phyloP scores from a whole-genome alignment of 371 early-diverging fungal genomes.

The Paraphysoderma sedebokerense region DNA sequence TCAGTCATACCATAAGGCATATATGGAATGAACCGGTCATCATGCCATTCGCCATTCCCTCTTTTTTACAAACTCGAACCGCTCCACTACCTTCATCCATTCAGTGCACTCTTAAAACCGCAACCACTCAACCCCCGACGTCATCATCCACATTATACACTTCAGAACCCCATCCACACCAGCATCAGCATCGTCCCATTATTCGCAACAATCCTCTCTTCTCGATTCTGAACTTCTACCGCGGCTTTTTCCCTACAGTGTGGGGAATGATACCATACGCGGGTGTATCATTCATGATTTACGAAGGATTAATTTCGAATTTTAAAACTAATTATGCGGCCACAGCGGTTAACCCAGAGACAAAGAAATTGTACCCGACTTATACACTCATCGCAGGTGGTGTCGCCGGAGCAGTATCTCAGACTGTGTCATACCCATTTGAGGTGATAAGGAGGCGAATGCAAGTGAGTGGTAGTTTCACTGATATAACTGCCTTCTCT shows the following conservation, averaged over 20 bases:
- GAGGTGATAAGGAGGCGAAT: conserved; percentile 80
- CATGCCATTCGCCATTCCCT: too few relatives aligned
- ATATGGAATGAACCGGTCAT: too few relatives aligned
- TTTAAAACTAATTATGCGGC: too few relatives aligned
- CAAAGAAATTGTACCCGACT: conserved; percentile 11
- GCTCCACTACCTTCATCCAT: not conserved
- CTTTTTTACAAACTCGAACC: too few relatives aligned
- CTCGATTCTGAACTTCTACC: conserved; percentile 59
- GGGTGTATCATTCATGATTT: conserved; percentile 72
- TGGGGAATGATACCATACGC: conserved; percentile 92
- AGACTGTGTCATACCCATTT: conserved; percentile 74
- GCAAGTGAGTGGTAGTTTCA: conserved; percentile 52
- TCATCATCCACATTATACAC: too few relatives aligned
- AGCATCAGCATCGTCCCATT: conserved; percentile 15
- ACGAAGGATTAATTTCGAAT: conserved; percentile 28
- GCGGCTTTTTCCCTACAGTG: conserved; percentile 78
- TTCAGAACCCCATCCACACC: too few relatives aligned
- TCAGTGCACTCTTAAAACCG: not conserved
- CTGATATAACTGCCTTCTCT: not conserved
- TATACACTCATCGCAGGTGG: conserved; percentile 58
- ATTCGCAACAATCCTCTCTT: conserved; percentile 5
- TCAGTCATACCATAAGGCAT: too few relatives aligned
- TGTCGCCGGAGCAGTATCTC: conserved; percentile 62
- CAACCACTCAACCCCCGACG: too few relatives aligned
- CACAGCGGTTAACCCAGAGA: not conserved